Percentiles rank a stretch among this genome's conserved stretches.
These are phyloP conservation scores for Zygotorulaspora sp. DNA, from an alignment of 805 yeast genomes.

Conservation along the genomic window DNA sequence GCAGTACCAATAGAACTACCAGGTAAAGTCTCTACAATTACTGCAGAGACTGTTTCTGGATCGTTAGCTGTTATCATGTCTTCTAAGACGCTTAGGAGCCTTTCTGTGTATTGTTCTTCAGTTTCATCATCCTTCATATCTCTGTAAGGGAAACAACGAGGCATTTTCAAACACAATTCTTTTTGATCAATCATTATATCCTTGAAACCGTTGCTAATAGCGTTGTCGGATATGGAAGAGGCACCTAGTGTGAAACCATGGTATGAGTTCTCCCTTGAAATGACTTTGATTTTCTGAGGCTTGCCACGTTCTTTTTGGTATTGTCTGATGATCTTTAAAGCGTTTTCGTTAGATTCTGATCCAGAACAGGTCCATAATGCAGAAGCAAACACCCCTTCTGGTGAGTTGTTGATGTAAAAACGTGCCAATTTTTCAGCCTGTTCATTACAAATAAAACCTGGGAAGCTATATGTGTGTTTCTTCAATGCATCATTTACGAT, in stretches of 20 bases:
- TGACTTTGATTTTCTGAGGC: conserved; percentile 38
- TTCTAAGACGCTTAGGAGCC: conserved; percentile 40
- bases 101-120: conserved; percentile 37
- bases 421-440: conserved; percentile 41
- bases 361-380: conserved; percentile 56
- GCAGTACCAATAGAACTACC: conserved; percentile 46
- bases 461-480: conserved; percentile 38
- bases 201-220: conserved; percentile 35
- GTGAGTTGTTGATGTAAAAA: conserved; percentile 40
- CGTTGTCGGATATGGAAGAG: conserved; percentile 38
- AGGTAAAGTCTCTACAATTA: conserved; percentile 43
- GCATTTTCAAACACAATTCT: conserved; percentile 26
- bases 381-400: conserved; percentile 37
- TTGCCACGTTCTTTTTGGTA: conserved; percentile 43
- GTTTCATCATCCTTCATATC: conserved; percentile 34
- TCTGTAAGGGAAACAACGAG: conserved; percentile 35
- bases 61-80: conserved; percentile 39
- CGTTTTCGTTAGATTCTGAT: conserved; percentile 64
- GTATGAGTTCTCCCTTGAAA: conserved; percentile 42
- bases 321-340: conserved; percentile 51
- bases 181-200: conserved; percentile 27
- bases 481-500: conserved; percentile 38
- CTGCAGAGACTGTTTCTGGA: conserved; percentile 41
- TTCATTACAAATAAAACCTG: conserved; percentile 32
- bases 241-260: conserved; percentile 49